Evolutionary conservation across 495 filamentous ascomycete genomes (phyloP).

Genomic region (Bathelium albidoporum): DNA sequence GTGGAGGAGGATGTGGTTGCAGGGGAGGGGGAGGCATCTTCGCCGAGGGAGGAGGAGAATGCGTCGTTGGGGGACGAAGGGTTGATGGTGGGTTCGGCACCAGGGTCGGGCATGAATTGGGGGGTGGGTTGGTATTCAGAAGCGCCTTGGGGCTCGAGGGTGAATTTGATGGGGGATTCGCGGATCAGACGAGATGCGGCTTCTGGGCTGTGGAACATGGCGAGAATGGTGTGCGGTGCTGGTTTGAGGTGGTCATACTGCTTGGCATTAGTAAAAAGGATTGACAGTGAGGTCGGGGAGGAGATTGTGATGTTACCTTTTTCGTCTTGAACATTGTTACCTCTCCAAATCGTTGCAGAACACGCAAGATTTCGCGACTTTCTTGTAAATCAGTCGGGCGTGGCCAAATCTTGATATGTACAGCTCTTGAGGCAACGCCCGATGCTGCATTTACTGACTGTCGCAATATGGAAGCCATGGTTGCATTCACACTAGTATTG

Average conservation of each 20-base stretch:
- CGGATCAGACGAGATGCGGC: neutral
- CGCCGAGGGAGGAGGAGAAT: neutral
- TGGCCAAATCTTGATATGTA: conserved; percentile 58
- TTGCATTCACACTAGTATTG: neutral
- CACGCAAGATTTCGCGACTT: conserved; percentile 57
- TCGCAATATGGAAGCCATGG: conserved; percentile 9
- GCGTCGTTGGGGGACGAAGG: conserved; percentile 6
- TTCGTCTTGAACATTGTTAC: conserved; percentile 66
- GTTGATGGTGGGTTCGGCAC: neutral
- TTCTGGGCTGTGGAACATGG: conserved; percentile 26
- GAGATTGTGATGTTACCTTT: conserved; percentile 35
- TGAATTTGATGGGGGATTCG: neutral
- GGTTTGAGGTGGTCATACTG: conserved; percentile 32
- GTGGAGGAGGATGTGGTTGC: conserved; percentile 7
- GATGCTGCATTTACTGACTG: conserved; percentile 7
- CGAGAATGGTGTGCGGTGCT: conserved; percentile 31
- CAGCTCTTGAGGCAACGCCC: conserved; percentile 16
- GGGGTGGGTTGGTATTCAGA: conserved; percentile 7
- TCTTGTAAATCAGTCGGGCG: conserved; percentile 55
- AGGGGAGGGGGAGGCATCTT: neutral
- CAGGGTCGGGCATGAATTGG: conserved; percentile 10
- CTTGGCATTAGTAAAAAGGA: neutral
- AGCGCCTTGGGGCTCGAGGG: neutral
- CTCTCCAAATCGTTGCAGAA: conserved; percentile 65
- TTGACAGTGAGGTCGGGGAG: neutral